Conservation (phyloP, 1,139 yeast genomes). For the Taphrina sp. region DNA sequence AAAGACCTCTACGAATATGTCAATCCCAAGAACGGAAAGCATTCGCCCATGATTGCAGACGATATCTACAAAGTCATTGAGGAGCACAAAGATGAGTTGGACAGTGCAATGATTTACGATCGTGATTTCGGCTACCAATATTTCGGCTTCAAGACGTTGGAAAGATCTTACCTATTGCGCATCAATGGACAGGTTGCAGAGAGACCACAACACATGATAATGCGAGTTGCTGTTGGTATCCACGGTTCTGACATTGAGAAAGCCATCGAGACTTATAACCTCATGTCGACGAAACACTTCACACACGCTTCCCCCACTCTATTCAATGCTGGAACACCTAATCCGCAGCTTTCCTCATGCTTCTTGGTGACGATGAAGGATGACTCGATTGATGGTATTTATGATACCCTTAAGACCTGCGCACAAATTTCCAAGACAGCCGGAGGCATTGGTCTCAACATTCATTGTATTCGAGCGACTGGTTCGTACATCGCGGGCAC, state of each 20-base stretch:
- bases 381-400: slow-evolving; percentile 87
- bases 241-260: slow-evolving; percentile 71
- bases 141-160: slow-evolving; percentile 84
- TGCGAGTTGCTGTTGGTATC: slow-evolving; percentile 88
- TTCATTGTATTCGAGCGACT: slow-evolving; percentile 78
- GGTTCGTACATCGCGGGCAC: slow-evolving; percentile 89
- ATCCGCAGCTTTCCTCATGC: slow-evolving; percentile 85
- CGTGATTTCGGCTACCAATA: slow-evolving; percentile 80
- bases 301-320: slow-evolving; percentile 89
- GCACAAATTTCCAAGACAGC: slow-evolving; percentile 87
- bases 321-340: slow-evolving; percentile 86
- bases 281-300: slow-evolving; percentile 80
- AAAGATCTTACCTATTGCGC: slow-evolving; percentile 75
- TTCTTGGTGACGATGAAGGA: slow-evolving; percentile 85
- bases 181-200: slow-evolving; percentile 73
- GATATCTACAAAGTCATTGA: slow-evolving; percentile 64
- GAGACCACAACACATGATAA: slow-evolving; percentile 84
- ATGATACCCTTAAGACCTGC: slow-evolving; percentile 79
- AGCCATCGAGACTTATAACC: slow-evolving; percentile 75
- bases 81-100: slow-evolving; percentile 65
- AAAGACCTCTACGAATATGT: slow-evolving; percentile 68
- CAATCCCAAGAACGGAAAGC: slow-evolving; percentile 72
- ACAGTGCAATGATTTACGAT: slow-evolving; percentile 77
- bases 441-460: slow-evolving; percentile 85
- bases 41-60: slow-evolving; percentile 78